Base-by-base conservation (phyloP, 1,284 basidiomycete species). In the Phylloboletellus chloephorus region DNA sequence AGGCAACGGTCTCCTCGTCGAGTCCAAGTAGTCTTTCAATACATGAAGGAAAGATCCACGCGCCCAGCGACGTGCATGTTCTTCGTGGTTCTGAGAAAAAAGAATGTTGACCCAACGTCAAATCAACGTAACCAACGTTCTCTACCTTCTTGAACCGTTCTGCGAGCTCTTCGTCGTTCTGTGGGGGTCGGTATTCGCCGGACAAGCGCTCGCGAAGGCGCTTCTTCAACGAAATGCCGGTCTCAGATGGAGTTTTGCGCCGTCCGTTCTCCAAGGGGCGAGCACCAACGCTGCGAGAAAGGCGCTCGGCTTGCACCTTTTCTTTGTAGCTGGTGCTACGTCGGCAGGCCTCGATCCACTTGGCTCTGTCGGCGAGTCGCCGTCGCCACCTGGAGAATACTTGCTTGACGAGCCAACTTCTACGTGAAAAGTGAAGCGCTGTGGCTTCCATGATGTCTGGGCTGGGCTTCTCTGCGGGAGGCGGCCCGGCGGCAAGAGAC, bases 41-140 rank as follows among this genome's bases (percentile, higher is more conserved):
- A 69, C 61, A 17, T 67, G 57, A 2, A 83, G 66, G 65, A 86
- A 84, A 0, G 82, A 78, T 11, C 80, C 80, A 37, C 67, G 69
- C 0, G 79, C 76, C 84, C 84, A 87, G 28, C 81, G 74, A 15
- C 70, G 71, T 49, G 76, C 73, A 45, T 83, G 73, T 49, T 82
- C 79, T 58, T 76, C 72, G 41, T 79, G 73, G 48, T 83, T 86
- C 82, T 86, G 52, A 45, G 40, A 25, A 47, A 55, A 45, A 40
- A 25, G 46, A 55, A 20, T 41, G 3, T 47, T 56, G 30, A 49
- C 52, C 26, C 16, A 15, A 29, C n/a, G 3, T 28, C 7, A 9
- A 16, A 9, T 36, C 12, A 38, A 39, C 50, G 40, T 41, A 35
- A 45, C 44, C 49, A 33, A 43, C 31, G 43, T 39, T 2, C 38